A percentile compares a stretch with the other conserved stretches of the same genome.
Evolutionary conservation across 2,329 filamentous ascomycete genomes (phyloP).

Genomic region (Venturia pyrina): DNA sequence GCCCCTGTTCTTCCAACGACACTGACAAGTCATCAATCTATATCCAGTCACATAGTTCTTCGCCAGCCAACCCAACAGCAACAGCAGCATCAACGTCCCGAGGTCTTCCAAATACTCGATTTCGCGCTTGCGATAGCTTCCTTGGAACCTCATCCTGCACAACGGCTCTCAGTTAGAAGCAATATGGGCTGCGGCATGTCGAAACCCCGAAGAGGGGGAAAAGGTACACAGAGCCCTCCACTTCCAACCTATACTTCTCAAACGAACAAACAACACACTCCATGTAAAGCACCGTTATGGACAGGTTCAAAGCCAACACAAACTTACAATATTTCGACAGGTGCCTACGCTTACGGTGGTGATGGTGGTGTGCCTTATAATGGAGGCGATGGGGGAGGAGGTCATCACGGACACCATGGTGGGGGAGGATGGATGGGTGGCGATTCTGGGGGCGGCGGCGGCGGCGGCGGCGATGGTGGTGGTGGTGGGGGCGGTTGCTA

Average conservation of each 20-base stretch:
- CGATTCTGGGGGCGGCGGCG: background rate
- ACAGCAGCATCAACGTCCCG: background rate
- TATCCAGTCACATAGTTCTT: background rate
- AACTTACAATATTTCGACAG: background rate
- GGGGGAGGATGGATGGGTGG: background rate
- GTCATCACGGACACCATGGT: background rate
- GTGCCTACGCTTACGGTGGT: background rate
- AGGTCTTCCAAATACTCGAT: background rate
- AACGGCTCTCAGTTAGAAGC: background rate
- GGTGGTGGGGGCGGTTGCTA: background rate
- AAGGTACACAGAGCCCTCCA: background rate
- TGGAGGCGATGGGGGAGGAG: background rate
- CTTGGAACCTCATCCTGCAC: background rate
- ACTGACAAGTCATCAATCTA: background rate
- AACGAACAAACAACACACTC: background rate
- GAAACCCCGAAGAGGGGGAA: background rate
- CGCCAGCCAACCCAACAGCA: background rate
- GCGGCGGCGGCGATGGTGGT: background rate
- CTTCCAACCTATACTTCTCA: background rate
- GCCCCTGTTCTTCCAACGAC: background rate
- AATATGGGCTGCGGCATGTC: constrained; percentile 1
- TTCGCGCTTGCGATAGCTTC: background rate
- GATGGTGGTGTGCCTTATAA: background rate
- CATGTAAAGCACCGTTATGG: background rate
- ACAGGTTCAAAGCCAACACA: background rate